A percentile compares a stretch with the other conserved stretches of the same genome.
phyloP scores from a whole-genome alignment of 1,284 basidiomycete species.

The Vanrija humicola region DNA sequence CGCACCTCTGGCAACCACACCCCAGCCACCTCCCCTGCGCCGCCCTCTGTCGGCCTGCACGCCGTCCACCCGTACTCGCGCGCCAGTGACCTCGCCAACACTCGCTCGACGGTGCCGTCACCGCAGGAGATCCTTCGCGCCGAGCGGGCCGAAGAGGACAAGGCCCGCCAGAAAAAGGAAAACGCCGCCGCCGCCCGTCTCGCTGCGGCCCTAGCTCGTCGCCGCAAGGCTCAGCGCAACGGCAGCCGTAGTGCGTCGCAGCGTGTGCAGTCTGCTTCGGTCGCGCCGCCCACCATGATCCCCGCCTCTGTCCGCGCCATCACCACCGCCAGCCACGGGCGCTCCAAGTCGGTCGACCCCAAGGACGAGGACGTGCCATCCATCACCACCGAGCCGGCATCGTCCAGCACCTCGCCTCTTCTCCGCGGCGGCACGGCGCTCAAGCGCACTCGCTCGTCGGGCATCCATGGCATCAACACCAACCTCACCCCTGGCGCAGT shows the following conservation, averaged over 20 bases:
- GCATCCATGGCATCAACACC: constrained; percentile 13
- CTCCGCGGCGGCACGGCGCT: constrained; percentile 9
- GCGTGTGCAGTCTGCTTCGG: constrained; percentile 8
- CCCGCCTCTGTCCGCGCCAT: constrained; percentile 14
- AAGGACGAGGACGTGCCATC: constrained; percentile 13
- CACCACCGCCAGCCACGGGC: background rate
- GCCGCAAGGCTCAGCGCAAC: constrained; percentile 13
- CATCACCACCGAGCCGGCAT: background rate
- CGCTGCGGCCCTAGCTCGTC: constrained; percentile 21
- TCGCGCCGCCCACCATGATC: constrained; percentile 15
- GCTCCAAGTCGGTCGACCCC: constrained; percentile 7
- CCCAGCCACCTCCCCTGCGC: constrained; percentile 12
- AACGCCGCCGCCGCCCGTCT: constrained; percentile 28
- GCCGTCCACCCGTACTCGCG: constrained; percentile 32
- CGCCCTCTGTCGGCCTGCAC: background rate
- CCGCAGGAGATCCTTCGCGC: constrained; percentile 26
- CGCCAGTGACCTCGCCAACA: constrained; percentile 29
- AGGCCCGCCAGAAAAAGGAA: constrained; percentile 29
- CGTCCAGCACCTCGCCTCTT: background rate
- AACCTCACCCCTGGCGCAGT: constrained; percentile 10
- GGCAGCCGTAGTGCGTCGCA: constrained; percentile 4
- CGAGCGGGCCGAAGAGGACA: constrained; percentile 26
- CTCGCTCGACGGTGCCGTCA: constrained; percentile 27
- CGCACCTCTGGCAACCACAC: constrained; percentile 12
- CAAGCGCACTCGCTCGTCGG: constrained; percentile 30